Evolutionary conservation across 495 filamentous ascomycete species (phyloP).

Genomic region (Penicillium steckii): DNA sequence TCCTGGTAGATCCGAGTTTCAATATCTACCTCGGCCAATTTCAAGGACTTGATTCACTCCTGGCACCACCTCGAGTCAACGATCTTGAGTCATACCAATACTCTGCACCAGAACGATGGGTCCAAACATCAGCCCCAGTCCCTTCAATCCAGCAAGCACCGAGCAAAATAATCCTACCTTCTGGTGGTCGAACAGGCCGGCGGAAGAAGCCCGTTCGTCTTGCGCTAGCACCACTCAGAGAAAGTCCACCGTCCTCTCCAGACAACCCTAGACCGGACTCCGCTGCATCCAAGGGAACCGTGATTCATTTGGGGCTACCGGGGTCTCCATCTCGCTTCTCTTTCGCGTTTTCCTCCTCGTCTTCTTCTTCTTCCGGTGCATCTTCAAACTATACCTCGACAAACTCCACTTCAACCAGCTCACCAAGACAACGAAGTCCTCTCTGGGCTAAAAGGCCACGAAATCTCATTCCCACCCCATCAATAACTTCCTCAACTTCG

Average conservation of each 20-base stretch:
- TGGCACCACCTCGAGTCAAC: constrained; percentile 48
- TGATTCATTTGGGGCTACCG: constrained; percentile 36
- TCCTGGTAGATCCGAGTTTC: constrained; percentile 70
- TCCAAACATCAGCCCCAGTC: constrained; percentile 29
- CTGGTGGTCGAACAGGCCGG: constrained; percentile 48
- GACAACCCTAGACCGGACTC: constrained; percentile 31
- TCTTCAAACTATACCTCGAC: constrained; percentile 8
- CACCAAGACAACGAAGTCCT: constrained; percentile 11
- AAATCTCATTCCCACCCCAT: constrained; percentile 30
- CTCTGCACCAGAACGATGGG: constrained; percentile 78
- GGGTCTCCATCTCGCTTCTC: constrained; percentile 39
- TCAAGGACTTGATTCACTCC: constrained; percentile 59
- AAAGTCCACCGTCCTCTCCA: constrained; percentile 22
- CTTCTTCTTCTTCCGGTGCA: constrained; percentile 27
- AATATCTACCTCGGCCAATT: constrained; percentile 74
- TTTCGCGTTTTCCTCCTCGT: constrained; percentile 37
- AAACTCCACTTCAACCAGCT: constrained; percentile 6
- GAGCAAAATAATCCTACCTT: constrained; percentile 33
- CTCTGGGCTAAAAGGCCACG: constrained; percentile 28
- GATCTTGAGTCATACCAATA: constrained; percentile 88
- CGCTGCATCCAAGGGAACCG: constrained; percentile 38
- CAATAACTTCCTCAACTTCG: constrained; percentile 34
- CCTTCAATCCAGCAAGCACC: constrained; percentile 2
- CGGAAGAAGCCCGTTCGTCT: constrained; percentile 24
- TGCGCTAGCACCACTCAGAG: constrained; percentile 22